Base-by-base conservation (phyloP, 495 filamentous ascomycete species). In the Penicillium argentinense region DNA sequence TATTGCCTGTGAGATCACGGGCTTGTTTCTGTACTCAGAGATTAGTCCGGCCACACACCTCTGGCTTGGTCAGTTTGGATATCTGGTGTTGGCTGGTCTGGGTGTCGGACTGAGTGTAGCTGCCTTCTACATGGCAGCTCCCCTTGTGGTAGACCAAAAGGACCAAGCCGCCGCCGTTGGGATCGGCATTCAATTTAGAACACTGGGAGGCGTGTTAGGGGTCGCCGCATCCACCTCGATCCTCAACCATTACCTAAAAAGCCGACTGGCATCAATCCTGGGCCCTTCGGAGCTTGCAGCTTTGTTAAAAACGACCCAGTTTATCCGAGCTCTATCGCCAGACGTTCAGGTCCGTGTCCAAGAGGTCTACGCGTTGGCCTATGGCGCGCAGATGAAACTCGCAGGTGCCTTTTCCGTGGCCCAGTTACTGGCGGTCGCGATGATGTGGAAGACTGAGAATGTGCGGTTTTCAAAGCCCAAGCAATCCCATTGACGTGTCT, bases 41-140 rank as follows among this genome's bases (percentile, higher is more conserved):
- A 52, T 72, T 1, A 61, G 27, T 45, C 57, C 7, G 42, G 57
- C 14, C 39, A 59, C 18, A 29, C 41, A 23, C 27, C 45, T 45
- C 25, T 59, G 26, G 53, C 57, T 11, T 9, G 63, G 49, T 8
- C 64, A 80, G 42, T 76, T 78, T 46, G 77, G 72, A 4, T 81
- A 75, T 47, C 67, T 77, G 27, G 69, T 74, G n/a, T 53, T 82
- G 7, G 71, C 79, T 13, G 79, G 80, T 1, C 45, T 81, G 2
- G 79, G 80, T 1, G 65, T 75, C 9, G 79, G 80, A 1, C 60
- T 80, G 5, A 66, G 64, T 17, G 66, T 80, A 17, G 67, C 71
- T 1, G 66, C 72, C 1, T 66, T 73, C 32, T 74, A 77, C 21
- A 80, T 83, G 44, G 72, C 75, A 21, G 68, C 74, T 1, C 69